These are phyloP conservation scores for Crotalaria pallida DNA, from an alignment of 306 rosid species.

Conservation along the genomic window DNA sequence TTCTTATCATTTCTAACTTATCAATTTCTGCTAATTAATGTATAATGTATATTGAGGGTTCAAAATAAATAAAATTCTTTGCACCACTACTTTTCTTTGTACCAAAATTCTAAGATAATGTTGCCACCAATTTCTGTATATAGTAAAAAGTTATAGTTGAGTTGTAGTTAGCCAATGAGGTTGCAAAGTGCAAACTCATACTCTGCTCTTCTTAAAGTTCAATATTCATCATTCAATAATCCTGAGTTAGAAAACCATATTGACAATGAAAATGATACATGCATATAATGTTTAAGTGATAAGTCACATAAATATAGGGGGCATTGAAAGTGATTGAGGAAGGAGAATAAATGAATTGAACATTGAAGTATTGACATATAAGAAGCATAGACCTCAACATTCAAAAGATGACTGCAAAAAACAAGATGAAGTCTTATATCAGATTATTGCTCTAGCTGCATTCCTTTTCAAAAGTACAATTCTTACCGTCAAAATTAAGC, in stretches of 20 bases:
- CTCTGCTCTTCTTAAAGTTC: not conserved
- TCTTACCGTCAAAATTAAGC: no score
- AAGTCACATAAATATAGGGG: no score
- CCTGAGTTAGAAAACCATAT: not conserved
- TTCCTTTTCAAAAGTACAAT: no score
- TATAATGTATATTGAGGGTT: slow-evolving; percentile 7
- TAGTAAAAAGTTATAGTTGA: not conserved
- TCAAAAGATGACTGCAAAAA: no score
- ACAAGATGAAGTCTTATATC: no score
- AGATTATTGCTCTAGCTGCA: no score
- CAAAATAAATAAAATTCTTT: slow-evolving; percentile 18
- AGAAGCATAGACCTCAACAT: not conserved
- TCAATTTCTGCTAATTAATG: slow-evolving; percentile 16
- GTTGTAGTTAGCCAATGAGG: not conserved
- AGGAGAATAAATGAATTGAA: no score
- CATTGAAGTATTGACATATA: not conserved
- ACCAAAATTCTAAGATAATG: no score
- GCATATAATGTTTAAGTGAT: not conserved
- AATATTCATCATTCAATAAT: not conserved
- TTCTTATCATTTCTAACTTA: not conserved
- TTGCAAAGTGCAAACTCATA: not conserved
- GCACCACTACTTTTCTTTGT: not conserved
- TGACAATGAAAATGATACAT: not conserved
- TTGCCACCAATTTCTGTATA: not conserved
- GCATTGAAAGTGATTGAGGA: no score